phyloP scores from a whole-genome alignment of 2,329 filamentous ascomycete species.

The Harringtonia aguacate region DNA sequence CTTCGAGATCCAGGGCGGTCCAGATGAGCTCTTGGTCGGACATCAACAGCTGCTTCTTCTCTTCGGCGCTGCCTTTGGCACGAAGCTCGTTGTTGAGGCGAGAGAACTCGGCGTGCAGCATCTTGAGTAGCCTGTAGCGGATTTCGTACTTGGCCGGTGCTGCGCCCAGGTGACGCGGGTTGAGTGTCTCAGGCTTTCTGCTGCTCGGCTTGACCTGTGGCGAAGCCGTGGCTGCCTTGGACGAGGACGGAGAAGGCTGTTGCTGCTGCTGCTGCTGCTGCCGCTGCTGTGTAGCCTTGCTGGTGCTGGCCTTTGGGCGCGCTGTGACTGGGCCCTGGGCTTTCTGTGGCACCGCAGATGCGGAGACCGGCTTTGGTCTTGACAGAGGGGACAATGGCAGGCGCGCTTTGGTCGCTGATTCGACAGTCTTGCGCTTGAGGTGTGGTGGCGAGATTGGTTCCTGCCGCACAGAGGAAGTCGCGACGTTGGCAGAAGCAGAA shows the following conservation, averaged over 20 bases:
- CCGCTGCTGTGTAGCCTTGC: not conserved
- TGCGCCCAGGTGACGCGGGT: conserved; percentile 52
- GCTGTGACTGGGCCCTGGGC: not conserved
- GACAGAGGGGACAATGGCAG: not conserved
- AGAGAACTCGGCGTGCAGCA: conserved; percentile 54
- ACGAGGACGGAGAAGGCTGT: not conserved
- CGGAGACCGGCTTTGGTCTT: not conserved
- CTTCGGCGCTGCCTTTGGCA: conserved; percentile 36
- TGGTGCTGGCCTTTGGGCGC: not conserved
- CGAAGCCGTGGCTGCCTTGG: not conserved
- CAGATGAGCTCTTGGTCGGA: conserved; percentile 57
- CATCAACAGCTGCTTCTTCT: conserved; percentile 42
- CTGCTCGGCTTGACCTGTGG: not conserved
- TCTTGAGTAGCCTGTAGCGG: conserved; percentile 46
- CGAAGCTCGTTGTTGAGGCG: conserved; percentile 55
- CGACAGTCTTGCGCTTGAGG: conserved; percentile 8
- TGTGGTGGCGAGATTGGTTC: conserved; percentile 3
- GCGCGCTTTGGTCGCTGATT: not conserved
- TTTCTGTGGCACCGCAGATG: not conserved
- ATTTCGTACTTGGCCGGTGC: conserved; percentile 47
- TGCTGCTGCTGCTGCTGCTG: no score
- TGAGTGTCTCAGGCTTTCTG: conserved; percentile 43
- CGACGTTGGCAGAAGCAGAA: not conserved
- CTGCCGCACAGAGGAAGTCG: not conserved
- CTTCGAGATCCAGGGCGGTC: conserved; percentile 66